These are phyloP conservation scores for Sesbania bispinosa DNA, from an alignment of 306 rosid species.

Conservation along the genomic window DNA sequence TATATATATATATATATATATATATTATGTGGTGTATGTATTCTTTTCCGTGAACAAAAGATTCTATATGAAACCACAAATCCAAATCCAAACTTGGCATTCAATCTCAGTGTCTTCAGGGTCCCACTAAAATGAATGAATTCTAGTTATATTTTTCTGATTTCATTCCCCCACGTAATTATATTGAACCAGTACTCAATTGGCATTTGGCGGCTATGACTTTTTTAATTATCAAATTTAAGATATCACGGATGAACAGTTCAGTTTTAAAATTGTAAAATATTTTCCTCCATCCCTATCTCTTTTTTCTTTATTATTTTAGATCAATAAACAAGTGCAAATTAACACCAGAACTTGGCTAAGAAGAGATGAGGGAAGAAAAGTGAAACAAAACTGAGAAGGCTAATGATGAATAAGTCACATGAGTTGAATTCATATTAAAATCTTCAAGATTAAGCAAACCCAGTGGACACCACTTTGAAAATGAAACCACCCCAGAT, in stretches of 20 bases:
- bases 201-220: not conserved
- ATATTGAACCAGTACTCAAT: not conserved
- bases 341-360: not conserved
- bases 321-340: not conserved
- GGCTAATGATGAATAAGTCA: not conserved
- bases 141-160: not conserved
- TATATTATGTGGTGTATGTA: no score
- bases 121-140: conserved; percentile 32
- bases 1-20: no score
- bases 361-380: not conserved
- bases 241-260: conserved; percentile 39
- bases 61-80: not conserved
- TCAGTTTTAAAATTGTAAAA: not conserved
- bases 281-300: not conserved
- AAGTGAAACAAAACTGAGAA: not conserved
- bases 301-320: not conserved
- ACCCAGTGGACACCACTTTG: no score
- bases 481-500: no score
- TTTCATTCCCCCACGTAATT: conserved; percentile 19
- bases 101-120: conserved; percentile 20
- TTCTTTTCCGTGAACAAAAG: not conserved
- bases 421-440: not conserved
- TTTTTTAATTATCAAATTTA: conserved; percentile 4
- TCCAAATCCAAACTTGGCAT: not conserved
- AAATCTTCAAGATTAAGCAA: not conserved